Evolutionary conservation across 2,329 filamentous ascomycete genomes (phyloP), one percentile per base, ranked within the genome.

Genomic region (Pestalotiopsis sp.): DNA sequence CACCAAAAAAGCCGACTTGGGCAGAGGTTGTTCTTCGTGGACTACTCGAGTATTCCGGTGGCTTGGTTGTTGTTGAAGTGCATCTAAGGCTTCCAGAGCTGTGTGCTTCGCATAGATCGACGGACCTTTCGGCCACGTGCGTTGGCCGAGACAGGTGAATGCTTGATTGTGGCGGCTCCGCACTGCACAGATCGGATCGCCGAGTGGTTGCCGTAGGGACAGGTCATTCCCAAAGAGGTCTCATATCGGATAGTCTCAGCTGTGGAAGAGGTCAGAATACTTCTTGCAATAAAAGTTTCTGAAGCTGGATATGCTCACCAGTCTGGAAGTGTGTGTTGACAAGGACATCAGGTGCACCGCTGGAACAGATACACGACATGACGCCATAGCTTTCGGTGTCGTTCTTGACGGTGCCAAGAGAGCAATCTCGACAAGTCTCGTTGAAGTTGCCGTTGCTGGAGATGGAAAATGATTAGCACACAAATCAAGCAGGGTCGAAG

Each of bases 371-470:
- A 23, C 68, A 69, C 23, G 25, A 63, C 27, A 68, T 11, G 39
- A 36, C 17, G 13, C 68, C 68, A 17, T 69, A 69, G 11, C 36
- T 56, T 27, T 64, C 39, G 3, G 68, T 69, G 61, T 68, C 56
- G 23, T 63, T 69, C 31, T 66, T 69, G 56, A 49, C 14, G 31
- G 49, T 61, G 23, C 57, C 68, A 14, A 69, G 13, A 23, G 20
- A 62, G 31, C 68, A 69, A 13, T 57, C 52, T 7, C 57, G 52
- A 56, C 68, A 69, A 12, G 66, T 60, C 17, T n/a, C 57, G 57
- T 68, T 65, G 61, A 69, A 69, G 39, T 67, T 52, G 49, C 68
- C 68, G 27, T 62, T 41, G 20, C 68, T 69, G 20, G 4, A 17
- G 12, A 27, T 1, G 62, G 49, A 5, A 23, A 17, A 52, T 5